These are phyloP conservation scores for Cladorrhinum sp. DNA, from an alignment of 2,329 filamentous ascomycete genomes.

Conservation along the genomic window DNA sequence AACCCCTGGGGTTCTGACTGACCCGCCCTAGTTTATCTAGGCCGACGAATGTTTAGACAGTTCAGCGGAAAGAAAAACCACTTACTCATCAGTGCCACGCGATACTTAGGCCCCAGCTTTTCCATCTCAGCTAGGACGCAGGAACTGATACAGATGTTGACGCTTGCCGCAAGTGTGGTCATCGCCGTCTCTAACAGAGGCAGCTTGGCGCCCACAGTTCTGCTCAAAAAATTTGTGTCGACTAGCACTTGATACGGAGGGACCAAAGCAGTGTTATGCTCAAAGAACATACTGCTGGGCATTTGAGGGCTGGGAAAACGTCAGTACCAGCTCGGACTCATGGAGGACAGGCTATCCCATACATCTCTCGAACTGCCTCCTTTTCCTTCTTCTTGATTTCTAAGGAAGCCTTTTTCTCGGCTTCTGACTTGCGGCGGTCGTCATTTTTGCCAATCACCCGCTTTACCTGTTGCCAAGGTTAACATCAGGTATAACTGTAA, in stretches of 20 bases:
- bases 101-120: constrained; percentile 84
- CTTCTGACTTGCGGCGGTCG: constrained; percentile 64
- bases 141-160: constrained; percentile 80
- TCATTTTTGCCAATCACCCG: constrained; percentile 79
- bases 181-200: constrained; percentile 81
- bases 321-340: background rate
- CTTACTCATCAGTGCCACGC: constrained; percentile 58
- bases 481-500: constrained; percentile 19
- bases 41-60: too few species aligned
- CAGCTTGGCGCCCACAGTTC: constrained; percentile 88
- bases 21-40: too few species aligned
- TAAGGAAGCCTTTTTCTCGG: constrained; percentile 49
- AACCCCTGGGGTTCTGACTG: too few species aligned
- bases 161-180: constrained; percentile 91
- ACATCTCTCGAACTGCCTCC: constrained; percentile 72
- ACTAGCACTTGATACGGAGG: constrained; percentile 79
- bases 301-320: constrained; percentile 60
- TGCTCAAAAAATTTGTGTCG: constrained; percentile 42
- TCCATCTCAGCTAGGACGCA: constrained; percentile 69
- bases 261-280: constrained; percentile 80
- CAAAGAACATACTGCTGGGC: constrained; percentile 81
- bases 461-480: constrained; percentile 57
- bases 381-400: constrained; percentile 29
- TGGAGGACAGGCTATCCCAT: constrained; percentile 32
- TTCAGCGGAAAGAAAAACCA: background rate